Conservation (phyloP, 2,329 filamentous ascomycete species). For the Colletotrichum theobromicola region DNA sequence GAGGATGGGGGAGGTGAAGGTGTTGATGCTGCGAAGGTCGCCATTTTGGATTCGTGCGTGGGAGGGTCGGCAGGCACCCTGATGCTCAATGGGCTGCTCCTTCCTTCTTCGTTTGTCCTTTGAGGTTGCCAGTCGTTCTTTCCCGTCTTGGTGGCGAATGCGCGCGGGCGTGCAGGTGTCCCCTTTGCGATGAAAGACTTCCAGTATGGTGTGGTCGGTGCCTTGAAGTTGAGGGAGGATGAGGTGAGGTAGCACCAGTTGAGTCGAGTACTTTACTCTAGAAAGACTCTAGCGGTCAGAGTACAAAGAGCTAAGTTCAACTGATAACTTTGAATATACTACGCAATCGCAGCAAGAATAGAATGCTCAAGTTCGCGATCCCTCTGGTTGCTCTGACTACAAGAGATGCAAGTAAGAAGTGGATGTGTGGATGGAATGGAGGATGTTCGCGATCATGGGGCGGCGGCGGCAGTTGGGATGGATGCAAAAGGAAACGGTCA, state of each 20-base stretch:
- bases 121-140: neutral
- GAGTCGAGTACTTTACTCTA: neutral
- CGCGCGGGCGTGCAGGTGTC: neutral
- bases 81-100: neutral
- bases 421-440: conserved; percentile 20
- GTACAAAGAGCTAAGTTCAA: neutral
- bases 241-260: neutral
- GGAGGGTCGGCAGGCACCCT: conserved; percentile 3
- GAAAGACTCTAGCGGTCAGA: neutral
- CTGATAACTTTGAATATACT: neutral
- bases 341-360: neutral
- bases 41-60: conserved; percentile 11
- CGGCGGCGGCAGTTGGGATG: conserved; percentile 7
- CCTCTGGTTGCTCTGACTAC: conserved; percentile 20
- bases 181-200: neutral
- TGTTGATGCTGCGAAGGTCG: conserved; percentile 49
- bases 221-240: neutral
- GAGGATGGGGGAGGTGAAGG: conserved; percentile 66
- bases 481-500: conserved; percentile 16
- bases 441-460: conserved; percentile 17
- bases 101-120: neutral
- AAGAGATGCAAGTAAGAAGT: conserved; percentile 18
- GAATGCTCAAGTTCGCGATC: neutral
- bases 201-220: neutral
- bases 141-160: neutral